Base-by-base conservation (phyloP, 1,284 basidiomycete species). In the Somion occarium region DNA sequence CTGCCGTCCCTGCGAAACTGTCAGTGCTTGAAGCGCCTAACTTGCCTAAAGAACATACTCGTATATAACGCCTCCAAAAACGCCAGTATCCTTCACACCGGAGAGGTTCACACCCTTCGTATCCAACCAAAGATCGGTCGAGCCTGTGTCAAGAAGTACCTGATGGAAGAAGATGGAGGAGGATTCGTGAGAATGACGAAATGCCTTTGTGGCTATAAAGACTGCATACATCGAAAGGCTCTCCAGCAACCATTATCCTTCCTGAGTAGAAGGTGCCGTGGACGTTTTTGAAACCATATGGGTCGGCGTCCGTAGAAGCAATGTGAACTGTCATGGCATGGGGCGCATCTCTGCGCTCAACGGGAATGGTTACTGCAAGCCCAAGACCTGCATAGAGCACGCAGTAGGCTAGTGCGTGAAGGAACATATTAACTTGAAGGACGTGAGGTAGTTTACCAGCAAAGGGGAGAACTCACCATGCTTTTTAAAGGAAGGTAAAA, bases 141-240 rank as follows among this genome's bases (percentile, higher is more conserved):
- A 44, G 4, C 49, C 49, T 3, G 49, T 50, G 30, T 50, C 49
- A n/a, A 50, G 18, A n/a, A 20, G n/a, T 13, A 50, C 45, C 45
- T 47, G 45, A 34, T 15, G 30, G 7, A 34, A 34, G 30, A 7
- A 34, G 30, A n/a, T n/a, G n/a, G 9, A 37, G 34, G 11, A 37
- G 34, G n/a, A 37, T 37, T 9, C 18, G 18, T 41, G 9, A 41
- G 39, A 41, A 22, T 9, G 19, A 41, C 45, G 34, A 5, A 46
- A 5, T n/a, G n/a, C n/a, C n/a, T n/a, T n/a, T n/a, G 9, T 34
- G 13, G 19, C 15, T 26, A 15, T 13, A 27, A 7, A 20, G 26
- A 19, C 12, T 18, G 27, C 19, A 7, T 34, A 48, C 46, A 3
- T 30, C 20, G 25, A 38, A 48, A 4, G 18, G 46, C 22, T 48